Base-by-base conservation (phyloP, 2,329 filamentous ascomycete species). In the Diaporthe sp. region DNA sequence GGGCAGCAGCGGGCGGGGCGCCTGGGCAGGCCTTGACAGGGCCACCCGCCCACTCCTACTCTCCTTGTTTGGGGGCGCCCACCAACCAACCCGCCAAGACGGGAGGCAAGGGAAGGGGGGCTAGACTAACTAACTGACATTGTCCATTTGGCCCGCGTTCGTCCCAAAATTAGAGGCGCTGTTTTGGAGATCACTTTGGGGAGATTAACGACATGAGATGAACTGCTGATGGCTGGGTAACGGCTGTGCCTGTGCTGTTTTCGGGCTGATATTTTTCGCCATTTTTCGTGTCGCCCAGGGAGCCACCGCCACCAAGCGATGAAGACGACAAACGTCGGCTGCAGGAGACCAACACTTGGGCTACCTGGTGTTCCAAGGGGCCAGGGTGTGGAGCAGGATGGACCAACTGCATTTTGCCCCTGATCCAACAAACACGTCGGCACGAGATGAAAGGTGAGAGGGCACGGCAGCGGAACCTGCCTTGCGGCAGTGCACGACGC, bases 181-280 rank as follows among this genome's bases (percentile, higher is more conserved):
- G 65, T 53, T 68, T 68, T 39, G 47, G 63, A 39, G 28, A 68
- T 39, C 20, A 20, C 34, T 39, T 44, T 12, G 22, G 31, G 65
- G 47, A 53, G 47, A 68, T 68, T 37, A 68, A 25, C 22, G 47
- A 68, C 47, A 68, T 68, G 47, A 53, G 63, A 68, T 53, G 65
- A 68, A 68, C 65, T 68, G 65, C 47, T 20, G 47, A 68, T 39
- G 63, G 20, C 47, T 49, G 42, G 42, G 42, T 49, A 28, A 67
- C 61, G 25, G 31, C 42, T 68, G 22, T 28, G 65, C 65, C 42
- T 68, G 22, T 28, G 65, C 65, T 68, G 47, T 51, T 53, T 51
- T 39, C 31, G 39, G 42, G 10, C 3, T 34, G 34, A 34, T 34
- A 34, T 17, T 34, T 39, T 5, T 49, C n/a, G 28, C 28, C 3